Evolutionary conservation across 305 asterid genomes (phyloP), one percentile per base, ranked within the genome.

Genomic region (Rubia peregrina): DNA sequence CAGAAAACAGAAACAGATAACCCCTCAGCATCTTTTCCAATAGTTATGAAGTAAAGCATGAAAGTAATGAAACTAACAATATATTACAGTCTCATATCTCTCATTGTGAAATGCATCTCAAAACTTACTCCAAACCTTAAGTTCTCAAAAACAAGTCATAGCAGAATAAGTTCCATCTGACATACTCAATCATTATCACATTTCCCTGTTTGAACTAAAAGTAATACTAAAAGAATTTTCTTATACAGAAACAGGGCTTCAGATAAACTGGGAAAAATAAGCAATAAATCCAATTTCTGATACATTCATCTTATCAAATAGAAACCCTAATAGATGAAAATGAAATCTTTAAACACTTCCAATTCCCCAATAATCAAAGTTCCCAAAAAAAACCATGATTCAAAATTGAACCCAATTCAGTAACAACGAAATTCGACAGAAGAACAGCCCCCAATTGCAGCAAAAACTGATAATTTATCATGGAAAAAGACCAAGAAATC

Each of bases 11-110:
- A 68, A 16, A 68, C 33, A 21, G 21, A 17, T n/a, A 33, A 33
- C 40, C 63, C 44, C 70, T 36, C 44, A 17, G 5, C 38, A 44
- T 44, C 49, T 44, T 9, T 44, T 61, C 41, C 69, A n/a, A 14
- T 68, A 74, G 51, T 48, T 36, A 22, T 51, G 30, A 38, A 41
- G 2, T 62, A 5, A 44, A 19, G 41, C 57, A 74, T 69, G 71
- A 56, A 51, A 51, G 4, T 49, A 68, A 16, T 33, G 19, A 68
- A 14, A 49, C 55, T 26, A 26, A 26, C 30, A 46, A 6, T 14
- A 1, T 30, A 12, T 19, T 71, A 19, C 49, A 40, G 5, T 42
- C 74, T 24, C 14, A n/a, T 38, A 49, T 38, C 65, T 51, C 63
- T 62, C 21, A 43, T 51, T n/a, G 6, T 5, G 4, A 8, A 17